Base-by-base conservation (phyloP, 202 grass and related monocot genomes). In the Elaeis oleifera region DNA sequence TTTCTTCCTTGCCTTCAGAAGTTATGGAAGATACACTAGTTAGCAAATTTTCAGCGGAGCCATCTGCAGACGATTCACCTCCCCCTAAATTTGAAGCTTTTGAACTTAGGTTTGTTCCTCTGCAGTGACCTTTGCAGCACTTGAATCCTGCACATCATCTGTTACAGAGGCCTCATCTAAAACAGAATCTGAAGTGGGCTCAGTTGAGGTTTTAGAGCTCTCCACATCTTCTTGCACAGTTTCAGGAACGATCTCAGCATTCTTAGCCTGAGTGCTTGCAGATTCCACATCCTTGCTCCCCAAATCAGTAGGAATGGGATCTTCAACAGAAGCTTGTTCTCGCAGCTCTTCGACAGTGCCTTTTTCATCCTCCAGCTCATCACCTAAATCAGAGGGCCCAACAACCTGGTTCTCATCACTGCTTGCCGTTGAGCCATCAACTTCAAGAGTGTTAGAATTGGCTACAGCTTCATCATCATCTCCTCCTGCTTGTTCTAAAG, bases 321-420 rank as follows among this genome's bases (percentile, higher is more conserved):
- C 23, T 4, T 18, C 49, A 65, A n/a, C 5, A 28, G 6, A 39
- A 65, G 23, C 18, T 52, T 65, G 49, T 16, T 65, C 49, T 1
- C 3, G 49, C 15, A 27, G 49, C 49, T 52, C 63, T 65, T 52
- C 49, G 53, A 69, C 55, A 70, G 51, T 60, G 60, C 56, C 73
- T 68, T 69, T 76, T 58, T 63, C 77, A 59, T 60, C 48, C 8
- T 23, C 55, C 53, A 32, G 53, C 51, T 64, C 68, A 24, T 27
- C 27, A 75, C 20, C 59, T 66, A 16, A 49, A 74, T 58, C 49
- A 28, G 78, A 63, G 52, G 60, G 65, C 72, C 39, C 76, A 63
- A 36, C 49, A 23, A 69, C 70, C 59, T 67, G 59, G 9, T 44
- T 22, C 53, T 68, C 70, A 23, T 49, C 51, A 53, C 28, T 61